Evolutionary conservation across 1,284 basidiomycete species (phyloP).

Genomic region (Ganoderma leucocontextum): DNA sequence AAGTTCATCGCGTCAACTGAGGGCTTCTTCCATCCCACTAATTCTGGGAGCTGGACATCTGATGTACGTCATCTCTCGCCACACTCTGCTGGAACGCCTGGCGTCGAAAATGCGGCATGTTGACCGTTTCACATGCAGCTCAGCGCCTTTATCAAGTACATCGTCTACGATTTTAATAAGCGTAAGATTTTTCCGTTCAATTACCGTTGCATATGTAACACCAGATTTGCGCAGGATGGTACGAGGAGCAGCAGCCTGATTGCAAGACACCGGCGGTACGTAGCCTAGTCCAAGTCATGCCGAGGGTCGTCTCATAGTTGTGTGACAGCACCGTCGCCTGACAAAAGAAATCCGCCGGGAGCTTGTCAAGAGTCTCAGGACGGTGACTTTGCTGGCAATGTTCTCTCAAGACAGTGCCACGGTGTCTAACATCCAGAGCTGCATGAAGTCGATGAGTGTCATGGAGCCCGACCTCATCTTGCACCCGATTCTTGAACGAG

Average conservation of each 20-base stretch:
- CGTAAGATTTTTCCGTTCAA: slow-evolving; percentile 49
- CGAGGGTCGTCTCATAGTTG: not conserved
- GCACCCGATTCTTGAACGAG: slow-evolving; percentile 86
- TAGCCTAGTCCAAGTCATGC: slow-evolving; percentile 2
- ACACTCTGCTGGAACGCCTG: not conserved
- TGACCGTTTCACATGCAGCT: slow-evolving; percentile 50
- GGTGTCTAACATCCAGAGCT: slow-evolving; percentile 72
- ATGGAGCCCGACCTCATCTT: slow-evolving; percentile 92
- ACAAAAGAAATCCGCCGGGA: slow-evolving; percentile 86
- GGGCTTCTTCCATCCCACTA: slow-evolving; percentile 87
- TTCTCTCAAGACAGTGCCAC: slow-evolving; percentile 83
- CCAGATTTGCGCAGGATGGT: slow-evolving; percentile 62
- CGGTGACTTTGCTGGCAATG: slow-evolving; percentile 88
- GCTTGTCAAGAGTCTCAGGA: slow-evolving; percentile 85
- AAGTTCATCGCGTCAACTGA: slow-evolving; percentile 90
- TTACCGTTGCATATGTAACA: slow-evolving; percentile 10
- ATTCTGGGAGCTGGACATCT: slow-evolving; percentile 74
- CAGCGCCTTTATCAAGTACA: slow-evolving; percentile 86
- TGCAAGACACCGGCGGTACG: slow-evolving; percentile 84
- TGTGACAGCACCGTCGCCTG: slow-evolving; percentile 69
- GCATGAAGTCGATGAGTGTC: slow-evolving; percentile 77
- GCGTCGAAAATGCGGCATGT: no score
- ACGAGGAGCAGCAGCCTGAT: slow-evolving; percentile 80
- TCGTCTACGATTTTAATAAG: slow-evolving; percentile 90
- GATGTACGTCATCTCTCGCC: slow-evolving; percentile 55